These are phyloP conservation scores for Rickenella mellea DNA, from an alignment of 768 basidiomycete species.

Conservation along the genomic window DNA sequence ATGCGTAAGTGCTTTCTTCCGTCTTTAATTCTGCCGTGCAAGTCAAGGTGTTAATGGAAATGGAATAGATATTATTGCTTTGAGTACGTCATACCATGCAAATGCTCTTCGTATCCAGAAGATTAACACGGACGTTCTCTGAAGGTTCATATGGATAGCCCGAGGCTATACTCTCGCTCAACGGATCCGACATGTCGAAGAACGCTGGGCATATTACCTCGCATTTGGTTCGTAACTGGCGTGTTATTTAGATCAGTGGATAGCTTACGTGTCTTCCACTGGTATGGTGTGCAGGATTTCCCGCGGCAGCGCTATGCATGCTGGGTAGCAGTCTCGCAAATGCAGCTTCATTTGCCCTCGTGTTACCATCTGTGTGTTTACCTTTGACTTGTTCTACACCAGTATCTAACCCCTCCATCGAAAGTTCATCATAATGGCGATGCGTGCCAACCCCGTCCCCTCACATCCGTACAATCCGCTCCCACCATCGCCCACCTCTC, in stretches of 20 bases:
- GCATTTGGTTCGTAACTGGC: constrained; percentile 87
- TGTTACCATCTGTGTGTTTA: constrained; percentile 64
- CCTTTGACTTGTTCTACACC: background rate
- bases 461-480: constrained; percentile 64
- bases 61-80: no score
- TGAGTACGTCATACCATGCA: constrained; percentile 43
- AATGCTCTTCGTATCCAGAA: background rate
- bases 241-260: constrained; percentile 10
- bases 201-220: constrained; percentile 84
- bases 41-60: background rate
- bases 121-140: background rate
- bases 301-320: constrained; percentile 62
- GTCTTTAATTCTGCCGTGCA: background rate
- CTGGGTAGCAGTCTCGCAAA: constrained; percentile 70
- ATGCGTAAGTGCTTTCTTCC: constrained; percentile 54
- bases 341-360: constrained; percentile 72
- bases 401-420: constrained; percentile 1
- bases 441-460: constrained; percentile 67
- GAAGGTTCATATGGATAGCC: constrained; percentile 71
- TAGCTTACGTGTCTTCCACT: constrained; percentile 1
- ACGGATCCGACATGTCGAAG: constrained; percentile 68
- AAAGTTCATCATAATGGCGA: constrained; percentile 80
- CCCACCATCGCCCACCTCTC: constrained; percentile 12
- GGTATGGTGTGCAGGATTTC: constrained; percentile 40
- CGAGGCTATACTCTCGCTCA: constrained; percentile 60